Percentiles rank a stretch among this genome's conserved stretches.
These are phyloP conservation scores for Vitellaria paradoxa DNA, from an alignment of 179 eudicot genomes.

Conservation along the genomic window DNA sequence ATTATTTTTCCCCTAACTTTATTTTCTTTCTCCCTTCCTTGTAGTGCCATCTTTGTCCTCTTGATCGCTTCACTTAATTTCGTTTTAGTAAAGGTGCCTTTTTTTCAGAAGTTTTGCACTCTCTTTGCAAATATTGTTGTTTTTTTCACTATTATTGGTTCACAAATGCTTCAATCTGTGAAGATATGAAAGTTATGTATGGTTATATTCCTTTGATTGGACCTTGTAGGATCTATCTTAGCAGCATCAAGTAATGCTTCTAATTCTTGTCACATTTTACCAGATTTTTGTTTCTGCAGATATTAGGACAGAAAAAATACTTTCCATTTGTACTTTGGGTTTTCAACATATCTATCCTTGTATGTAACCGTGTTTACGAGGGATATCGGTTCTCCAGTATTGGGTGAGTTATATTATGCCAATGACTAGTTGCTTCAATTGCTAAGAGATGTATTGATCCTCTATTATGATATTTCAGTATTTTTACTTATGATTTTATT, in stretches of 20 bases:
- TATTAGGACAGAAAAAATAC: constrained; percentile 67
- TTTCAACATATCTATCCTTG: constrained; percentile 63
- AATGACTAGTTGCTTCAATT: not conserved
- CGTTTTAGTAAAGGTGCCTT: constrained; percentile 76
- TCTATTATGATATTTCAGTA: not conserved
- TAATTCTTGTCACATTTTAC: constrained; percentile 27
- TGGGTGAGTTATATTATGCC: constrained; percentile 55
- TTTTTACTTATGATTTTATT: constrained; percentile 7
- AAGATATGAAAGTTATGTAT: not conserved
- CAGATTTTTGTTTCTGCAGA: constrained; percentile 51
- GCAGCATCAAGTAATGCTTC: constrained; percentile 14
- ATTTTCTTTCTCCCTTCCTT: constrained; percentile 12
- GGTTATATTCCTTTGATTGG: constrained; percentile 5
- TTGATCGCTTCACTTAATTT: constrained; percentile 71
- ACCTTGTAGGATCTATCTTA: constrained; percentile 12
- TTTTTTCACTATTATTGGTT: not conserved
- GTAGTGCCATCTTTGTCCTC: constrained; percentile 68
- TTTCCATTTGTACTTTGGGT: constrained; percentile 63
- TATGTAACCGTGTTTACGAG: constrained; percentile 73
- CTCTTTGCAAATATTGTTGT: not conserved
- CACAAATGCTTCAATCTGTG: not conserved
- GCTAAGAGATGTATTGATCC: not conserved
- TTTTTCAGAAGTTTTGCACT: not conserved
- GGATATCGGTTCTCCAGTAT: constrained; percentile 81
- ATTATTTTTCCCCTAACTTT: constrained; percentile 11